A percentile compares a stretch with the other conserved stretches of the same genome.
phyloP scores from a whole-genome alignment of 73 alveolate species.

The Diophrys appendiculata region DNA sequence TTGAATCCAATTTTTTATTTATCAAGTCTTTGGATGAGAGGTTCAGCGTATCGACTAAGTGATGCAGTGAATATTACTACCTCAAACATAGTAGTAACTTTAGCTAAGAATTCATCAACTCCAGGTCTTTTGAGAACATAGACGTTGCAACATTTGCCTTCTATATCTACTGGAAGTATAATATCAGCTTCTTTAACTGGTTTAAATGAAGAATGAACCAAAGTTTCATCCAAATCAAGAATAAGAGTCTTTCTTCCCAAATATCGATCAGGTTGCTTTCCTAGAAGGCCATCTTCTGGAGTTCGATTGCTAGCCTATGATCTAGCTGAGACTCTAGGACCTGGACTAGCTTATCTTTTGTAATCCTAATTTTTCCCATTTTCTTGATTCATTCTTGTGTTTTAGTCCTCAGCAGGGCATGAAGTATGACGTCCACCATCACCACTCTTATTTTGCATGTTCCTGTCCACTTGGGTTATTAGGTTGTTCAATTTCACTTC shows the following conservation, averaged over 20 bases:
- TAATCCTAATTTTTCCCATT: too few relatives aligned
- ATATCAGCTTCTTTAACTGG: slow-evolving; percentile 72
- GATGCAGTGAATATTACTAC: slow-evolving; percentile 75
- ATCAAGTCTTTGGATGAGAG: slow-evolving; percentile 37
- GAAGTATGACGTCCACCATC: too few relatives aligned
- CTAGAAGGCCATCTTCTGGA: neutral
- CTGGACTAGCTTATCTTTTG: too few relatives aligned
- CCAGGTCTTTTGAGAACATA: slow-evolving; percentile 67
- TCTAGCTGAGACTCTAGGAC: too few relatives aligned
- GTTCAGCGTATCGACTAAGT: slow-evolving; percentile 63
- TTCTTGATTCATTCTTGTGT: too few relatives aligned
- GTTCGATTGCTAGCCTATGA: too few relatives aligned
- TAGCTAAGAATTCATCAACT: slow-evolving; percentile 56
- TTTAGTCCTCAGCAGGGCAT: too few relatives aligned
- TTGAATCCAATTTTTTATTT: neutral
- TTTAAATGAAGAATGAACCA: slow-evolving; percentile 74
- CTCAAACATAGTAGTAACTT: slow-evolving; percentile 49
- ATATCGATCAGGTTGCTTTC: neutral
- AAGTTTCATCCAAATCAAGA: slow-evolving; percentile 62
- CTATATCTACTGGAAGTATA: slow-evolving; percentile 72
- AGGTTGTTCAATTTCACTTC: too few relatives aligned
- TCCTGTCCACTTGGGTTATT: too few relatives aligned
- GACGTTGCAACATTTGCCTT: slow-evolving; percentile 68
- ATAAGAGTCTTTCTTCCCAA: slow-evolving; percentile 52
- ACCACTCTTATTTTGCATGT: too few relatives aligned